Conservation (phyloP, 129 eudicot genomes). For the Centella asiatica region DNA sequence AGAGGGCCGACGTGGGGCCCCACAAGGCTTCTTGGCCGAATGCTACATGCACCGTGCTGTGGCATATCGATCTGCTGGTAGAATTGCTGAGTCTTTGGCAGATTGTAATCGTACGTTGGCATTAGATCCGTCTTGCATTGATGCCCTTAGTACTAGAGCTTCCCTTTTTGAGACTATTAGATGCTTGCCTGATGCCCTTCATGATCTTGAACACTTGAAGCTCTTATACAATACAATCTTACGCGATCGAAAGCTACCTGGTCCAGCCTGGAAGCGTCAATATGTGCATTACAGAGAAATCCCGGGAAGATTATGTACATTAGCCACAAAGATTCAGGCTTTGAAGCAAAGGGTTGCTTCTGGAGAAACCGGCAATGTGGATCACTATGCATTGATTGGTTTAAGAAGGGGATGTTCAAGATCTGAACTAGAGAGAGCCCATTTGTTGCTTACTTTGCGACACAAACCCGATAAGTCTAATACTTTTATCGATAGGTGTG, state of each 20-base stretch:
- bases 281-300: constrained; percentile 68
- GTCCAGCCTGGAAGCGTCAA: constrained; percentile 80
- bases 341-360: constrained; percentile 81
- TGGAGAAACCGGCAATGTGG: constrained; percentile 89
- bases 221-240: constrained; percentile 71
- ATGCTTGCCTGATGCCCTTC: constrained; percentile 75
- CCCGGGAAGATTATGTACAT: constrained; percentile 61
- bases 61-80: constrained; percentile 59
- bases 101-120: constrained; percentile 82
- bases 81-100: constrained; percentile 81
- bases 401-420: constrained; percentile 78
- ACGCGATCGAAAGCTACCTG: constrained; percentile 75
- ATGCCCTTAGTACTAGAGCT: constrained; percentile 68
- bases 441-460: constrained; percentile 61
- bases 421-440: constrained; percentile 89
- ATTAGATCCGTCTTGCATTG: constrained; percentile 61
- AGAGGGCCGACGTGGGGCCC: constrained; percentile 88
- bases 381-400: constrained; percentile 65
- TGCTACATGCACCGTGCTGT: constrained; percentile 79
- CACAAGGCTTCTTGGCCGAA: constrained; percentile 84
- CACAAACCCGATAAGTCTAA: constrained; percentile 86
- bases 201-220: constrained; percentile 85
- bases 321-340: constrained; percentile 57
- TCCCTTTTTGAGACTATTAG: constrained; percentile 61
- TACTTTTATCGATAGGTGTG: constrained; percentile 72